Conservation (phyloP, 192 early-diverging fungal species). For the Entomortierella beljakovae region DNA sequence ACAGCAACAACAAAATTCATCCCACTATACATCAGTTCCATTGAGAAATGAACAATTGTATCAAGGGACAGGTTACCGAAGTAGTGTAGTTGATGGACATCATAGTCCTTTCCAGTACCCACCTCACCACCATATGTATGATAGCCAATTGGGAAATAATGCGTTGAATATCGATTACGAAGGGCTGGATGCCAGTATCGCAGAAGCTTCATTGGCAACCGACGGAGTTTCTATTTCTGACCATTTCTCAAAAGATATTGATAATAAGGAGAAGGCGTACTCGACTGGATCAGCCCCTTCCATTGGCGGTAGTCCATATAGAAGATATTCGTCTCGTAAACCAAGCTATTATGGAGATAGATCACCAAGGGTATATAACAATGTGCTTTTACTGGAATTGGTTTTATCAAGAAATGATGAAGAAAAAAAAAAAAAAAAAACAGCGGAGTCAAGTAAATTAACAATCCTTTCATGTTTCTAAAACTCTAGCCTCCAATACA, state of each 20-base stretch:
- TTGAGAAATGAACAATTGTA: neutral
- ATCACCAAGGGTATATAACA: conserved; percentile 41
- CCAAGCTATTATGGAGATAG: conserved; percentile 39
- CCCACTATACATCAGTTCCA: too few relatives aligned
- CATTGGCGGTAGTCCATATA: conserved; percentile 3
- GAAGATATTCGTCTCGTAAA: conserved; percentile 30
- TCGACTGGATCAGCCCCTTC: conserved; percentile 25
- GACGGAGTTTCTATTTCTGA: neutral
- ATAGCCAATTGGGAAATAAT: conserved; percentile 5
- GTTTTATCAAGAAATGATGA: too few relatives aligned
- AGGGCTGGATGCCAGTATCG: conserved; percentile 44
- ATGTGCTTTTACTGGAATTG: too few relatives aligned
- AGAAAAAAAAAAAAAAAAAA: too few relatives aligned
- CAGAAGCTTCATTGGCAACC: conserved; percentile 19
- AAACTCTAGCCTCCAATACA: conserved; percentile 16
- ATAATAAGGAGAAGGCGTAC: neutral
- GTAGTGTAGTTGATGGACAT: neutral
- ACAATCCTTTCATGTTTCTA: neutral
- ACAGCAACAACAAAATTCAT: too few relatives aligned
- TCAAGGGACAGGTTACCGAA: conserved; percentile 5
- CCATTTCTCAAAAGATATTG: neutral
- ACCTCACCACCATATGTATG: conserved; percentile 6
- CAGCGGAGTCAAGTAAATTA: neutral
- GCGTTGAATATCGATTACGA: conserved; percentile 54
- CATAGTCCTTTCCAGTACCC: conserved; percentile 2